A percentile compares a stretch with the other conserved stretches of the same genome.
These are phyloP conservation scores for Miscanthus sacchariflorus DNA, from an alignment of 202 grass and related monocot species.

Conservation along the genomic window DNA sequence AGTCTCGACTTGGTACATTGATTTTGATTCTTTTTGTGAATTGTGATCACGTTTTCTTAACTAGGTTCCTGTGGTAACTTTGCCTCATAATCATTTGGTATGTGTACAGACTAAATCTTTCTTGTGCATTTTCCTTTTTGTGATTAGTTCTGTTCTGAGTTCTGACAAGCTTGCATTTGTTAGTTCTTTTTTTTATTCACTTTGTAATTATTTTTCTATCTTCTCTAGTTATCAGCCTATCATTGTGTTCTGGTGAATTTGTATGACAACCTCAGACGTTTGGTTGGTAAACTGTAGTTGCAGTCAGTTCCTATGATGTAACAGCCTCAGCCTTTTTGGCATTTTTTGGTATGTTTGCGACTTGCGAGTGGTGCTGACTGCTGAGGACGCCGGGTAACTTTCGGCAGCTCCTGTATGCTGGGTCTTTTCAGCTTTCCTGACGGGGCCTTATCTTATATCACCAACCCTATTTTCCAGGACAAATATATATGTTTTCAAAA, in stretches of 20 bases:
- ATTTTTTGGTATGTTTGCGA: neutral
- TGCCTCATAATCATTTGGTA: neutral
- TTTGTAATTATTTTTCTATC: neutral
- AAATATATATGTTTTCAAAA: neutral
- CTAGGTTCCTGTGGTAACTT: neutral
- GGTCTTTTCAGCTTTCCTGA: neutral
- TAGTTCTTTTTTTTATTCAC: neutral
- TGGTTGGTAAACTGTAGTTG: neutral
- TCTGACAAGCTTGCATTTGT: neutral
- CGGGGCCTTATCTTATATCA: neutral
- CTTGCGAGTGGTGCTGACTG: neutral
- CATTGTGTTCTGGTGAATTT: neutral
- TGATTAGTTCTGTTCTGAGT: neutral
- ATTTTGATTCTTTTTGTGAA: constrained; percentile 38
- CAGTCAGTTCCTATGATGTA: neutral
- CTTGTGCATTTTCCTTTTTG: neutral
- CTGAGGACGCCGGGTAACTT: neutral
- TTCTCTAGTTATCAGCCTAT: neutral
- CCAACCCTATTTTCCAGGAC: neutral
- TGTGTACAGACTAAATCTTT: neutral
- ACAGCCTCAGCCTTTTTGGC: neutral
- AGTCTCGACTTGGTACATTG: neutral
- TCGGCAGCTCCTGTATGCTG: neutral
- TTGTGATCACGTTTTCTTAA: constrained; percentile 4
- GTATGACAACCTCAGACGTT: neutral